A percentile compares a stretch with the other conserved stretches of the same genome.
Evolutionary conservation across 371 early-diverging fungal species (phyloP).

Genomic region (Haplosporangium sp.): DNA sequence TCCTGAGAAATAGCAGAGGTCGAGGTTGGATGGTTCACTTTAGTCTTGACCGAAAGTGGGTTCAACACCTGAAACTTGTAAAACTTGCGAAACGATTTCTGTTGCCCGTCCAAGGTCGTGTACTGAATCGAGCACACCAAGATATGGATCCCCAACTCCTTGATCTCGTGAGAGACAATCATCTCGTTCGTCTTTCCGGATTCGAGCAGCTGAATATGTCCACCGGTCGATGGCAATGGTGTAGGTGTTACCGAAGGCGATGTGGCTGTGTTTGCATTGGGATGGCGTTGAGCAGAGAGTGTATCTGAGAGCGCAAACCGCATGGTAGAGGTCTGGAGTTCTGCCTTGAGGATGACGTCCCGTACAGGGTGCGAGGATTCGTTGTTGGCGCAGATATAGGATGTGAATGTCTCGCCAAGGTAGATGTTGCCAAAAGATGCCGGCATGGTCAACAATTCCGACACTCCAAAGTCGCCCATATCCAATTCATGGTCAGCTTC

Average conservation of each 20-base stretch:
- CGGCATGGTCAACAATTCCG: constrained; percentile 76
- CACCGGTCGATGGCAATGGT: constrained; percentile 19
- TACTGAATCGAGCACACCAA: constrained; percentile 92
- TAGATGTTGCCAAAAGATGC: constrained; percentile 91
- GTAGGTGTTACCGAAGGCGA: constrained; percentile 5
- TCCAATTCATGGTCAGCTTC: constrained; percentile 35
- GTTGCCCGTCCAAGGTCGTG: constrained; percentile 68
- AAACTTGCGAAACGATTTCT: constrained; percentile 85
- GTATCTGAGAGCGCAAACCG: constrained; percentile 82
- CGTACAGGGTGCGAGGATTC: constrained; percentile 73
- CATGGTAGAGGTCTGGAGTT: constrained; percentile 85
- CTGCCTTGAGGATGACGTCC: constrained; percentile 82
- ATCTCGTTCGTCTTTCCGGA: constrained; percentile 75
- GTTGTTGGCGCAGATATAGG: constrained; percentile 90
- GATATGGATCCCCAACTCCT: constrained; percentile 93
- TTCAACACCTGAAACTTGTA: constrained; percentile 97
- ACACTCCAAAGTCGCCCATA: constrained; percentile 70
- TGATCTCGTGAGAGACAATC: constrained; percentile 91
- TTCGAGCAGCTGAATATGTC: constrained; percentile 54
- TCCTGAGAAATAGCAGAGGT: constrained; percentile 13
- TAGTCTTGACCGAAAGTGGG: constrained; percentile 96
- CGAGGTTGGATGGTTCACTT: constrained; percentile 75
- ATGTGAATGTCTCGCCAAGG: constrained; percentile 93
- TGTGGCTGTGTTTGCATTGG: background rate
- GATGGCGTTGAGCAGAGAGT: constrained; percentile 45